Percentiles rank a stretch among this genome's conserved stretches.
Conservation (phyloP, 495 filamentous ascomycete species). For the Neurospora sp. region DNA sequence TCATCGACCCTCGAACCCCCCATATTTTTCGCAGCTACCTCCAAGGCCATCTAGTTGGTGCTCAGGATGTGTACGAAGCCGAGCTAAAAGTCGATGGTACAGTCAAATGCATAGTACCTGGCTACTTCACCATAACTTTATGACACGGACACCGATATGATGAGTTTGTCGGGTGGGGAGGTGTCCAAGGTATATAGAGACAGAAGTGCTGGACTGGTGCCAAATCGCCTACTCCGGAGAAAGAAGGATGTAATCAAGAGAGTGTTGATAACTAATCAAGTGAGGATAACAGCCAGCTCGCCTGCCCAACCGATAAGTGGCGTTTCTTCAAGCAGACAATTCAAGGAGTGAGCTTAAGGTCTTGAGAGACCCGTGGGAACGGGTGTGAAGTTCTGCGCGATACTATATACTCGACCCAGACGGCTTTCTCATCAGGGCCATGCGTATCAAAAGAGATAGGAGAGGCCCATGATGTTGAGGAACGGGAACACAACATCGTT, state of each 20-base stretch:
- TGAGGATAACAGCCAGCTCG: neutral
- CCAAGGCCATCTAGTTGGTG: neutral
- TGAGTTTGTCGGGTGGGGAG: neutral
- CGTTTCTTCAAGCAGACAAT: neutral
- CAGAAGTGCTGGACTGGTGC: neutral
- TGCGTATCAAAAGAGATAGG: neutral
- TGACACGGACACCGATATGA: neutral
- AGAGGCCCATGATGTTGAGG: constrained; percentile 3
- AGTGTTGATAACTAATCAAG: neutral
- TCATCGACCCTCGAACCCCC: neutral
- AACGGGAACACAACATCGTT: constrained; percentile 14
- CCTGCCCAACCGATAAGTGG: neutral
- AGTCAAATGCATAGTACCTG: constrained; percentile 12
- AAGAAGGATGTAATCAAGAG: neutral
- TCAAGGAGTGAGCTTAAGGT: neutral
- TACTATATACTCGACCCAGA: constrained; percentile 13
- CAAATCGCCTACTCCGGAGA: neutral
- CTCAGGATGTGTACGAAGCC: neutral
- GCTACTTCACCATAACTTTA: neutral
- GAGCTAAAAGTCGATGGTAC: constrained; percentile 4
- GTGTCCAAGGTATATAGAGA: neutral
- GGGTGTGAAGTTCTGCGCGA: constrained; percentile 10
- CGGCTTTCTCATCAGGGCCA: neutral
- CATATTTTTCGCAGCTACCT: neutral
- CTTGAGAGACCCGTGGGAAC: constrained; percentile 5